Evolutionary conservation across 257 asterid species (phyloP).

Genomic region (Solanum tarijense): DNA sequence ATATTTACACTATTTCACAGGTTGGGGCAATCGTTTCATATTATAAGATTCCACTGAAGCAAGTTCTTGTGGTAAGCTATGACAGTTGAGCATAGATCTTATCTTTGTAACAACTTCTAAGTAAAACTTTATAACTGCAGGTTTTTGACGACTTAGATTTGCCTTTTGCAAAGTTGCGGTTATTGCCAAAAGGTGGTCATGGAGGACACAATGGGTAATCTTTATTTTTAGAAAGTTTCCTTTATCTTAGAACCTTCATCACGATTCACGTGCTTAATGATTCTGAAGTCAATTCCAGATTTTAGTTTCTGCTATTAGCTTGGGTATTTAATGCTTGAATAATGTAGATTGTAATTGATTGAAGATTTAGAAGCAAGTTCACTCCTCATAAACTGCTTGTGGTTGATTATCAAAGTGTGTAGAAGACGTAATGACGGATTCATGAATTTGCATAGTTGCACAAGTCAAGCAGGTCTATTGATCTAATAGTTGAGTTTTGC

Average conservation of each 20-base stretch:
- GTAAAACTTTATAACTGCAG: conserved; percentile 23
- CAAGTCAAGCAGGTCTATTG: not conserved
- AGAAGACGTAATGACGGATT: not conserved
- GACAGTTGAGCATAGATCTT: not conserved
- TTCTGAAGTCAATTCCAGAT: not conserved
- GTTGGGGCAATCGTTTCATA: conserved; percentile 88
- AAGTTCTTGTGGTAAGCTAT: conserved; percentile 81
- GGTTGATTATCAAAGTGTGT: not conserved
- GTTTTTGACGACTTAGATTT: conserved; percentile 89
- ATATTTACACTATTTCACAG: conserved; percentile 26
- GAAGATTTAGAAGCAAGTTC: not conserved
- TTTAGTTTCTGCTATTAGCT: not conserved
- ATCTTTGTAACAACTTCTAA: not conserved
- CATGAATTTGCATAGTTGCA: not conserved
- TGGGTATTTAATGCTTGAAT: not conserved
- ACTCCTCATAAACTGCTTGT: not conserved
- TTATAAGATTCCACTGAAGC: conserved; percentile 82
- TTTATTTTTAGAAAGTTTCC: conserved; percentile 2
- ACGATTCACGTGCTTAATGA: not conserved
- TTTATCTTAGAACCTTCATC: not conserved
- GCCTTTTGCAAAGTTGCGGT: conserved; percentile 77
- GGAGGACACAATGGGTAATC: conserved; percentile 95
- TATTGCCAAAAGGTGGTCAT: conserved; percentile 97
- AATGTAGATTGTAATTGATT: not conserved
- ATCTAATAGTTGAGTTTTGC: not conserved